Evolutionary conservation across 768 basidiomycete genomes (phyloP).

Genomic region (Termitomyces sp.): DNA sequence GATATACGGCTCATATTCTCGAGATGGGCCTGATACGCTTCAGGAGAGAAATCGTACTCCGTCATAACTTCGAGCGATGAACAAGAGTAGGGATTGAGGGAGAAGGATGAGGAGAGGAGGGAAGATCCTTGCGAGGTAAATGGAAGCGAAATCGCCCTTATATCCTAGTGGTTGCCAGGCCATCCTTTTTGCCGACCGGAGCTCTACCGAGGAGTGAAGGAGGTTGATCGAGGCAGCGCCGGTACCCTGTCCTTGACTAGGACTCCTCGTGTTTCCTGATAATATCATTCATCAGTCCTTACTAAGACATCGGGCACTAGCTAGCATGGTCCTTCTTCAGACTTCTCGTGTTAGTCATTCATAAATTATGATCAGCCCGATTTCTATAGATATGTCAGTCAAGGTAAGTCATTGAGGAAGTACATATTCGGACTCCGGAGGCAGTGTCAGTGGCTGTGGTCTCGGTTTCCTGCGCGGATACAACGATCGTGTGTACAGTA

Average conservation of each 20-base stretch:
- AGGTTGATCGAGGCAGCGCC: slow-evolving; percentile 1
- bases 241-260: slow-evolving; percentile 6
- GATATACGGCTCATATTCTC: slow-evolving; percentile 22
- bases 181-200: slow-evolving; percentile 14
- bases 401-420: neutral
- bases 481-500: neutral
- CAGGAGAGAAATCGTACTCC: slow-evolving; percentile 26
- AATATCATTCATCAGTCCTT: neutral
- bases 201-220: neutral
- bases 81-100: neutral
- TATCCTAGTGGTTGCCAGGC: slow-evolving; percentile 13
- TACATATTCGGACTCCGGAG: neutral
- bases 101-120: neutral
- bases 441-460: neutral
- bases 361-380: neutral
- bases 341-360: neutral
- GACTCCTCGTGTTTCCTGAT: neutral
- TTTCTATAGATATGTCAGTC: neutral
- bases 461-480: neutral
- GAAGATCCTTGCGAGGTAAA: neutral
- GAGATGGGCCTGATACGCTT: slow-evolving; percentile 20
- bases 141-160: neutral
- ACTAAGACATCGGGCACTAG: neutral
- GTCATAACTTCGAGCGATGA: slow-evolving; percentile 17
- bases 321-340: too few relatives aligned